phyloP scores from a whole-genome alignment of 352 stramenopile species.

The Globisporangium middletonii region DNA sequence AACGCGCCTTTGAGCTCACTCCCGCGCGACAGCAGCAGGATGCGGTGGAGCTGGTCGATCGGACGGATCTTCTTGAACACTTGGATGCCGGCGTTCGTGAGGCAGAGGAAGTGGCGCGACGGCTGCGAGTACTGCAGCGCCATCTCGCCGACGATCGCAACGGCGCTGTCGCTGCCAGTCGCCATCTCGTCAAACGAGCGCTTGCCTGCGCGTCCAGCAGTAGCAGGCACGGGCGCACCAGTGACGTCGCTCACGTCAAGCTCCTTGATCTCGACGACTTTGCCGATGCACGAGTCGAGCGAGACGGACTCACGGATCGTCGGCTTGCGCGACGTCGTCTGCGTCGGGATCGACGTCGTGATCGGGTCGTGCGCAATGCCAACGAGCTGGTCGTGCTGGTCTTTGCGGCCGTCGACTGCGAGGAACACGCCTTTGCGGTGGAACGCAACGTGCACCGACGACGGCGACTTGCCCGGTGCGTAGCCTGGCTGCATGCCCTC shows the following conservation, averaged over 20 bases:
- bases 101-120: constrained; percentile 77
- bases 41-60: constrained; percentile 79
- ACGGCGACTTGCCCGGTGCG: constrained; percentile 71
- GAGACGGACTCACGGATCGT: constrained; percentile 75
- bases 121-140: constrained; percentile 80
- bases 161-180: constrained; percentile 19
- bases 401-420: constrained; percentile 65
- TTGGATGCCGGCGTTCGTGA: constrained; percentile 84
- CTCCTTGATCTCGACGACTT: constrained; percentile 80
- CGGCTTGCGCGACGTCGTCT: constrained; percentile 49
- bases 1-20: constrained; percentile 64
- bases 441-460: constrained; percentile 70
- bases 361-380: constrained; percentile 72
- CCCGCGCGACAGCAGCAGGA: constrained; percentile 60
- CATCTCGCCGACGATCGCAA: constrained; percentile 69
- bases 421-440: constrained; percentile 78
- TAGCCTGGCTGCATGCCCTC: constrained; percentile 84
- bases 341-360: constrained; percentile 52
- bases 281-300: constrained; percentile 69
- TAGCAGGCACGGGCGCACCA: constrained; percentile 10
- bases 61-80: constrained; percentile 88
- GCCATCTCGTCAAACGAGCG: constrained; percentile 78
- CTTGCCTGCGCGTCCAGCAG: constrained; percentile 19
- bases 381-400: constrained; percentile 76
- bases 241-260: constrained; percentile 24